Evolutionary conservation across 495 filamentous ascomycete genomes (phyloP), one percentile per base, ranked within the genome.

Genomic region (Ramalina peruviana): DNA sequence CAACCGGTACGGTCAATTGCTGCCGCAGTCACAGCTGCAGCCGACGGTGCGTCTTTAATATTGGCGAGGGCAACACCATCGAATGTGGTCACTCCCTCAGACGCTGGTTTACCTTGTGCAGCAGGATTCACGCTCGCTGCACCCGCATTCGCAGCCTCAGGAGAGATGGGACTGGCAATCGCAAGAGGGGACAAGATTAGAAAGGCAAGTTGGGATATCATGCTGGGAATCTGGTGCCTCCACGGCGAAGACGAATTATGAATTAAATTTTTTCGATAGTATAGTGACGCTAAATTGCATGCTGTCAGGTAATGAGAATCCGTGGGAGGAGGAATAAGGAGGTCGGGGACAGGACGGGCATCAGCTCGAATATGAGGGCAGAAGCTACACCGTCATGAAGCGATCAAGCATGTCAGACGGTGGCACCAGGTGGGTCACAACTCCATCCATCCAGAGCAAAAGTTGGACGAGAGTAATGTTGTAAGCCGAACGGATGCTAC

Each of bases 81-180:
- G n/a, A 56, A 43, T 15, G 56, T 58, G 23, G 39, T 25, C 10
- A 48, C 36, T 33, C 45, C 45, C 33, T 48, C 45, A 17, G 19
- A 12, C 26, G 26, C 3, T 48, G 30, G 45, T 37, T 48, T 37
- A 10, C 45, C 45, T 36, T 27, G 21, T 45, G 42, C 6, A 36
- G 45, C 30, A 36, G 45, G 45, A 16, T 15, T 15, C 5, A 17
- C 7, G 16, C 15, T 36, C 7, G 45, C 15, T 10, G 50, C 40
- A 33, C 54, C 54, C 12, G 45, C 50, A 39, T 56, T 56, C 33
- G 54, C 54, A 39, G 54, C 54, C 15, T 50, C 40, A 7, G 54
- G 50, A 27, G 50, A 47, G n/a, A 56, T 33, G 5, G 54, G 54
- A n/a, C n/a, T 49, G 49, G 54, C 43, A 20, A 36, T 26, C 13